Evolutionary conservation across 192 early-diverging fungal species (phyloP).

Genomic region (Entomortierella parvispora): DNA sequence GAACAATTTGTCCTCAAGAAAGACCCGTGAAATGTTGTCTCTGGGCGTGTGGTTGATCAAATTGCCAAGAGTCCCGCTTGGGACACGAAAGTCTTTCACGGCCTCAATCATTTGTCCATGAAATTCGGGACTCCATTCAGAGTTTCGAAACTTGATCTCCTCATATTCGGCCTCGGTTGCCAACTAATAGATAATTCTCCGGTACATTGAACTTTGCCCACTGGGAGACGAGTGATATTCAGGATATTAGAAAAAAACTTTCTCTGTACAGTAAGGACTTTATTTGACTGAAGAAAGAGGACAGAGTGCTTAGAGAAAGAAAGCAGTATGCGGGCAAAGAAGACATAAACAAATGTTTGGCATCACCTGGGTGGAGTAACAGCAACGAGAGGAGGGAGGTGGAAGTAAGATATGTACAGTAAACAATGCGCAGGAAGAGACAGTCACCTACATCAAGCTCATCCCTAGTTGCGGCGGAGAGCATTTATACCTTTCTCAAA

Average conservation of each 20-base stretch:
- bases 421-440: too few relatives aligned
- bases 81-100: not conserved
- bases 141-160: slow-evolving; percentile 1
- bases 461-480: not conserved
- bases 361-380: too few relatives aligned
- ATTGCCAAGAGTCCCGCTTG: slow-evolving; percentile 7
- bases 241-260: not conserved
- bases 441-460: too few relatives aligned
- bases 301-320: too few relatives aligned
- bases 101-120: not conserved
- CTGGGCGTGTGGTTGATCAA: slow-evolving; percentile 13
- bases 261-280: too few relatives aligned
- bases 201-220: slow-evolving; percentile 2
- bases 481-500: slow-evolving; percentile 12
- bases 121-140: slow-evolving; percentile 18
- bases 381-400: too few relatives aligned
- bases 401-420: too few relatives aligned
- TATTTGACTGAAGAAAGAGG: too few relatives aligned
- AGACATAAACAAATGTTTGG: too few relatives aligned
- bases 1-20: too few relatives aligned
- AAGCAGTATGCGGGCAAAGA: too few relatives aligned
- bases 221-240: not conserved
- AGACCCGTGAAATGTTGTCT: too few relatives aligned
- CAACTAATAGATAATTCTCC: slow-evolving; percentile 1
- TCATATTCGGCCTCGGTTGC: not conserved